Evolutionary conservation across 768 basidiomycete genomes (phyloP).

Genomic region (Coprinopsis cinerea): DNA sequence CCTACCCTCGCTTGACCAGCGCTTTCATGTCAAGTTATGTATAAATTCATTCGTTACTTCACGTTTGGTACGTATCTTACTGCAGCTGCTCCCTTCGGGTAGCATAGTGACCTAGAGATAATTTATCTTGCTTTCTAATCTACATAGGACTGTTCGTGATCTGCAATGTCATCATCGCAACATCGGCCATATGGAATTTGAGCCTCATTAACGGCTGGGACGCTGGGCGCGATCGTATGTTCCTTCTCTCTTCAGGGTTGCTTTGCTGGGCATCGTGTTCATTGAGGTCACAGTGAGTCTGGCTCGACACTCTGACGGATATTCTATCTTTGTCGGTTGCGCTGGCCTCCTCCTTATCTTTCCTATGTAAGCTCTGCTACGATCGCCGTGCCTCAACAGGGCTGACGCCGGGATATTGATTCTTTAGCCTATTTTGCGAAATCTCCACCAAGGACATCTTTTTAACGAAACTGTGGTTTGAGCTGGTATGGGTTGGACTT

Average conservation of each 20-base stretch:
- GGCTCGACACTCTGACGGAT: slow-evolving; percentile 47
- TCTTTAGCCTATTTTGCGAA: slow-evolving; percentile 51
- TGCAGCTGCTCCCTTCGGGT: not conserved
- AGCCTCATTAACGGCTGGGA: slow-evolving; percentile 40
- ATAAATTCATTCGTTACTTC: slow-evolving; percentile 46
- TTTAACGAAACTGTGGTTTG: slow-evolving; percentile 66
- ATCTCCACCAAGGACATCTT: slow-evolving; percentile 44
- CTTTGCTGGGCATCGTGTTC: not conserved
- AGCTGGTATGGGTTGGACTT: slow-evolving; percentile 53
- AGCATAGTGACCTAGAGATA: not conserved
- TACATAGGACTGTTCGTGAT: slow-evolving; percentile 51
- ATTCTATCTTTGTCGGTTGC: slow-evolving; percentile 54
- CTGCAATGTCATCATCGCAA: slow-evolving; percentile 61
- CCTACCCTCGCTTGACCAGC: slow-evolving; percentile 24
- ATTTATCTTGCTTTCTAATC: not conserved
- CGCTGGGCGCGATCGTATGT: slow-evolving; percentile 2
- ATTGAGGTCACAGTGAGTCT: slow-evolving; percentile 12
- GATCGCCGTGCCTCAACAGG: not conserved
- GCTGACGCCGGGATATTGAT: slow-evolving; percentile 3
- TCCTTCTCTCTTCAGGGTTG: slow-evolving; percentile 5
- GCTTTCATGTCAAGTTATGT: slow-evolving; percentile 7
- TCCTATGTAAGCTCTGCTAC: slow-evolving; percentile 41
- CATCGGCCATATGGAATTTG: slow-evolving; percentile 65
- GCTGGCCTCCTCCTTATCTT: slow-evolving; percentile 54
- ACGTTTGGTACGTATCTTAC: slow-evolving; percentile 46